Evolutionary conservation across 139 green algal genomes (phyloP).

Genomic region (Zygnema cylindricum): DNA sequence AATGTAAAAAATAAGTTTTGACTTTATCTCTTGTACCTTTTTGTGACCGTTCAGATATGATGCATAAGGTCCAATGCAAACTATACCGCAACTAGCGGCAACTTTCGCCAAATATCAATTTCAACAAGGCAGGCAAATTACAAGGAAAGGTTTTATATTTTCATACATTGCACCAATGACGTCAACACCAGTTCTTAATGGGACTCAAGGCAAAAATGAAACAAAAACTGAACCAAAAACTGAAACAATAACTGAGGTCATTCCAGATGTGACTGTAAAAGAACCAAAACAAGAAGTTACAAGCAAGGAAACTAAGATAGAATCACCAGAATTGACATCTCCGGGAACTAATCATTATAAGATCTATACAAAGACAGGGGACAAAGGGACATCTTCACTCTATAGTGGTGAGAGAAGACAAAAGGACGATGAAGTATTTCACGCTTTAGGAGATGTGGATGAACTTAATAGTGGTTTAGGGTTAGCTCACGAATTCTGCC

Average conservation of each 20-base stretch:
- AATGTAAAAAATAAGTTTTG: too few species aligned
- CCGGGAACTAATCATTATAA: neutral
- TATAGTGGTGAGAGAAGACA: slow-evolving; percentile 86
- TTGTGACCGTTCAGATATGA: neutral
- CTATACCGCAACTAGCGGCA: neutral
- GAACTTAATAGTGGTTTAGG: slow-evolving; percentile 84
- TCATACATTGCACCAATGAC: neutral
- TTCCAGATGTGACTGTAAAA: neutral
- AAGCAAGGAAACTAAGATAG: neutral
- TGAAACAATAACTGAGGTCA: neutral
- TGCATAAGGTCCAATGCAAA: neutral
- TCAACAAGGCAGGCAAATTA: neutral
- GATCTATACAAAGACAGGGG: slow-evolving; percentile 64
- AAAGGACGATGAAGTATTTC: slow-evolving; percentile 85
- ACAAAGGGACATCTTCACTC: slow-evolving; percentile 81
- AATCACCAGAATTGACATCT: neutral
- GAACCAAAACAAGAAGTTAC: neutral
- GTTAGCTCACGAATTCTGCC: slow-evolving; percentile 63
- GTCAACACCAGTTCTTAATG: neutral
- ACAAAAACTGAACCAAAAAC: neutral
- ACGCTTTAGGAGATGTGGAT: slow-evolving; percentile 91
- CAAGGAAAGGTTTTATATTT: neutral
- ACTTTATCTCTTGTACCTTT: neutral
- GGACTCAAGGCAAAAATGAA: neutral
- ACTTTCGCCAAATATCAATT: neutral